These are phyloP conservation scores for Crithidia fasciculata DNA, from an alignment of 208 protist species.

Conservation along the genomic window DNA sequence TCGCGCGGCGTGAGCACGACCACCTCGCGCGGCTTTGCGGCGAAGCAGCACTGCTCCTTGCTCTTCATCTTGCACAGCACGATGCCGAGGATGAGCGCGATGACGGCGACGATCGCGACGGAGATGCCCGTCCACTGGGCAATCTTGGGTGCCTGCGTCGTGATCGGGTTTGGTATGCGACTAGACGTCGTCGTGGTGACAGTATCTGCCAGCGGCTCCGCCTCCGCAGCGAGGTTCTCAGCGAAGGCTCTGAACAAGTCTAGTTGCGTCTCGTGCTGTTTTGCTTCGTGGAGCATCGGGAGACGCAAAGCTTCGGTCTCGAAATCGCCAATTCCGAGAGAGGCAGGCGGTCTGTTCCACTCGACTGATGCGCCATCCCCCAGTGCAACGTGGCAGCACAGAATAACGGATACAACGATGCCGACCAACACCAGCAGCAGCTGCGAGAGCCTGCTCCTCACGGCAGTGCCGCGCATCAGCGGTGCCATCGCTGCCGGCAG, in stretches of 20 bases:
- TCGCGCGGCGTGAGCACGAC: not conserved
- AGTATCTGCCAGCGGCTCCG: not conserved
- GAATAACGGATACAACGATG: too few species aligned
- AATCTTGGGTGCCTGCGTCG: not conserved
- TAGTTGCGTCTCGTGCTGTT: too few species aligned
- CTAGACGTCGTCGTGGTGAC: slow-evolving; percentile 15
- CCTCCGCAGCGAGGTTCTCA: not conserved
- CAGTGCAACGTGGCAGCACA: too few species aligned
- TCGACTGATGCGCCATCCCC: too few species aligned
- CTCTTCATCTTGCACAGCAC: slow-evolving; percentile 18
- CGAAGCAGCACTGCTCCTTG: slow-evolving; percentile 27
- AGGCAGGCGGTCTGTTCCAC: too few species aligned
- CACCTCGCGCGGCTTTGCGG: not conserved
- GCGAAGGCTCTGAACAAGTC: too few species aligned
- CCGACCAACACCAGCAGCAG: too few species aligned
- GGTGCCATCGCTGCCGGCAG: not conserved
- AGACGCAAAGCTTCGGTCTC: too few species aligned
- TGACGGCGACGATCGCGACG: slow-evolving; percentile 3
- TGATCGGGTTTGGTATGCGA: not conserved
- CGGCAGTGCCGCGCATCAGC: too few species aligned
- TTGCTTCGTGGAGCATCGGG: too few species aligned
- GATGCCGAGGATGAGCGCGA: not conserved
- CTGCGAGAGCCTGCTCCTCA: too few species aligned
- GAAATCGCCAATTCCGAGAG: too few species aligned
- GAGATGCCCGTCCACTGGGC: slow-evolving; percentile 22